These are phyloP conservation scores for Rhodotorula graminis DNA, from an alignment of 768 basidiomycete genomes.

Conservation along the genomic window DNA sequence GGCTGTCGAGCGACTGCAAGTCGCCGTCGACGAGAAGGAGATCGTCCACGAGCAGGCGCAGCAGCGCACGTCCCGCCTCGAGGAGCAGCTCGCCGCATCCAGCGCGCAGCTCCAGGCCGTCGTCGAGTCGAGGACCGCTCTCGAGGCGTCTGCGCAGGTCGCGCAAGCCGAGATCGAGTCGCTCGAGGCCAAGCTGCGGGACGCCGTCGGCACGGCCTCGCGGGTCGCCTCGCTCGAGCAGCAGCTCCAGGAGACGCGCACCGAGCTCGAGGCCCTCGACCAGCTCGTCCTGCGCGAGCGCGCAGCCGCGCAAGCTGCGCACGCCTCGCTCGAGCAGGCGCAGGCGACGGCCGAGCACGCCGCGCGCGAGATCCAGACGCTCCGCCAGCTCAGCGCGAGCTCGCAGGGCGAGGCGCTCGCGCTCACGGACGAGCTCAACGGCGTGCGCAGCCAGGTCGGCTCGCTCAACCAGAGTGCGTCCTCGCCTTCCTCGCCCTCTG, in stretches of 20 bases:
- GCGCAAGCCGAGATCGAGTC: background rate
- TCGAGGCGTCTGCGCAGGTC: background rate
- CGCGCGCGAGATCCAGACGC: conserved; percentile 29
- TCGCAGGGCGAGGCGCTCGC: conserved; percentile 20
- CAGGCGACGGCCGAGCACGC: conserved; percentile 12
- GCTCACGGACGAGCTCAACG: conserved; percentile 1
- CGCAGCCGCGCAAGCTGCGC: background rate
- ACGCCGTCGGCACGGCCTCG: background rate
- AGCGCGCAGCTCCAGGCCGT: background rate
- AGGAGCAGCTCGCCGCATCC: conserved; percentile 24
- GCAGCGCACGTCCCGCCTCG: conserved; percentile 12
- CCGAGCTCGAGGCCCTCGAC: conserved; percentile 1
- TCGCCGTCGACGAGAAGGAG: conserved; percentile 7
- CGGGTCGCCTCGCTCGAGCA: background rate
- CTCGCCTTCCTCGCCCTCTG: too few relatives aligned
- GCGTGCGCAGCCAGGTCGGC: conserved; percentile 2
- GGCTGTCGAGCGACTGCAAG: background rate
- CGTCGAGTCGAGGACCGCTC: background rate
- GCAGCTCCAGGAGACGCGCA: conserved; percentile 1
- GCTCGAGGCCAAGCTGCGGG: background rate
- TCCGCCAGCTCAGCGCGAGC: conserved; percentile 18
- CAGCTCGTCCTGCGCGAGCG: conserved; percentile 4
- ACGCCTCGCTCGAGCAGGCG: background rate
- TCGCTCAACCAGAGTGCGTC: conserved; percentile 12
- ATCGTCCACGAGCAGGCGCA: conserved; percentile 17